Conservation (phyloP, 441 rosid genomes). For the Gossypium schwendimanii region DNA sequence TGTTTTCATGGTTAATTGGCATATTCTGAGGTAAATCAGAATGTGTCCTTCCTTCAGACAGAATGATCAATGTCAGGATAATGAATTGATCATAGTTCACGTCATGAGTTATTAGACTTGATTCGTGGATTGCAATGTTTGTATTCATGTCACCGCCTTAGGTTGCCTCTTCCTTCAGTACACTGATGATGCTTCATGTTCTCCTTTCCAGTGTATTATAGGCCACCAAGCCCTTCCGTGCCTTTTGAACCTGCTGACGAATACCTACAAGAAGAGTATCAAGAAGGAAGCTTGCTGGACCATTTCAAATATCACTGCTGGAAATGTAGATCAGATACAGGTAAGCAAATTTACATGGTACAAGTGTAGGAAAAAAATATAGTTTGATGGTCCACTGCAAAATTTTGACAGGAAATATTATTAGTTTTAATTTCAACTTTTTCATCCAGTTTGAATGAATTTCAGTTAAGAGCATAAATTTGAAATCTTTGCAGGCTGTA, state of each 20-base stretch:
- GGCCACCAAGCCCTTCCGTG: slow-evolving; percentile 35
- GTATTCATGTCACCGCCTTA: not conserved
- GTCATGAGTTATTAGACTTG: no score
- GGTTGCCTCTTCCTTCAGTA: slow-evolving; percentile 9
- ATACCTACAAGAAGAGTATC: slow-evolving; percentile 47
- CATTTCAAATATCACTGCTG: slow-evolving; percentile 61
- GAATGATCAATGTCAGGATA: no score
- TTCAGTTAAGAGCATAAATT: not conserved
- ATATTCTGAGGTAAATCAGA: not conserved
- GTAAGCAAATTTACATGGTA: slow-evolving; percentile 21
- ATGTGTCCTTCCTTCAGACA: no score
- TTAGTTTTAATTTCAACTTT: not conserved
- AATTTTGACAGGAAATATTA: not conserved
- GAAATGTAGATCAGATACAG: slow-evolving; percentile 49
- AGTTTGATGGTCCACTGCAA: not conserved
- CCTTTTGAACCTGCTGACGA: slow-evolving; percentile 33
- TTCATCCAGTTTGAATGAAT: not conserved
- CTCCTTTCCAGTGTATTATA: slow-evolving; percentile 34
- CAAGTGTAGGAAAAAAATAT: not conserved
- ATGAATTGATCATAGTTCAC: no score
- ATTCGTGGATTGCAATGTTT: not conserved
- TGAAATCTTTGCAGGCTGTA: slow-evolving; percentile 33
- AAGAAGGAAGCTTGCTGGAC: slow-evolving; percentile 67
- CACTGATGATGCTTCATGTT: slow-evolving; percentile 16
- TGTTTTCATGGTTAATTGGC: not conserved